phyloP scores from a whole-genome alignment of 2,329 filamentous ascomycete species.

The Paraphoma sp. region DNA sequence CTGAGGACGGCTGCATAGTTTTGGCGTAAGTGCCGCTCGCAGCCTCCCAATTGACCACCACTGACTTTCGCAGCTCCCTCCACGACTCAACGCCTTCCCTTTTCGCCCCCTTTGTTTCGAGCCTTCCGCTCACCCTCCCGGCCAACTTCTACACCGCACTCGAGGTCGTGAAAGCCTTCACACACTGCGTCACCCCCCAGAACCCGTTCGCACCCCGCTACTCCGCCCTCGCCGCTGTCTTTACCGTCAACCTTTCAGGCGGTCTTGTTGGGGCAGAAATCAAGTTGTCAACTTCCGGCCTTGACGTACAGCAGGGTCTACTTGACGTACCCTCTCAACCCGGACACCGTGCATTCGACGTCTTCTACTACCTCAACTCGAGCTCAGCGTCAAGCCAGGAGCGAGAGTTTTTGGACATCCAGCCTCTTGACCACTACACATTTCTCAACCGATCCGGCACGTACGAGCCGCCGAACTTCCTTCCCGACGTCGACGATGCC shows the following conservation, averaged over 20 bases:
- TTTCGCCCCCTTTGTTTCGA: slow-evolving; percentile 78
- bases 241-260: slow-evolving; percentile 82
- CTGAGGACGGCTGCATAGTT: slow-evolving; percentile 93
- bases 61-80: slow-evolving; percentile 69
- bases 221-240: slow-evolving; percentile 78
- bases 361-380: slow-evolving; percentile 95
- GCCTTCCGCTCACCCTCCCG: slow-evolving; percentile 81
- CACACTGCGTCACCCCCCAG: slow-evolving; percentile 84
- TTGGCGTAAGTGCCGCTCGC: slow-evolving; percentile 69
- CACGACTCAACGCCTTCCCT: slow-evolving; percentile 89
- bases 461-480: slow-evolving; percentile 83
- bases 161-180: slow-evolving; percentile 82
- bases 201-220: slow-evolving; percentile 87
- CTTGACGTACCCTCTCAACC: slow-evolving; percentile 78
- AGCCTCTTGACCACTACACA: slow-evolving; percentile 76
- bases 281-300: slow-evolving; percentile 83
- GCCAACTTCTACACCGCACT: slow-evolving; percentile 78
- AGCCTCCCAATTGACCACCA: slow-evolving; percentile 1
- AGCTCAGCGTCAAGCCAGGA: slow-evolving; percentile 89
- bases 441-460: slow-evolving; percentile 84
- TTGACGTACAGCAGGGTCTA: slow-evolving; percentile 82
- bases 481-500: slow-evolving; percentile 90
- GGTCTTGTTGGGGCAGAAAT: slow-evolving; percentile 77
- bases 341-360: slow-evolving; percentile 92
- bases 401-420: slow-evolving; percentile 84